A percentile compares a stretch with the other conserved stretches of the same genome.
phyloP scores from a whole-genome alignment of 23 red algal genomes.

The Gracilaria gracilis region DNA sequence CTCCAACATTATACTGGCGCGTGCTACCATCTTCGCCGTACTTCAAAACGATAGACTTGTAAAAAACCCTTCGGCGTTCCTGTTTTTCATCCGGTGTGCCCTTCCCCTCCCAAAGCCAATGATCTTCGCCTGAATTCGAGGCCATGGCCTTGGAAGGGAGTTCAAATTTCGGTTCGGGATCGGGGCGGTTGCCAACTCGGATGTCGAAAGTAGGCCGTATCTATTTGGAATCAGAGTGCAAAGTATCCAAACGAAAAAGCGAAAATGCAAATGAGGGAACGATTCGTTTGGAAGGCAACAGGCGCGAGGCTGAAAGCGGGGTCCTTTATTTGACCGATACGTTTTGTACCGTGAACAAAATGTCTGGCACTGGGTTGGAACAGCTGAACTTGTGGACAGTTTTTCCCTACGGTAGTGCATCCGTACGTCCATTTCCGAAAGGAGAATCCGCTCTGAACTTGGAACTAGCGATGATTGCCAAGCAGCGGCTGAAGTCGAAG shows the following conservation, averaged over 20 bases:
- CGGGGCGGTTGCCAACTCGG: too few species aligned
- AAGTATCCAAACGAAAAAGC: background rate
- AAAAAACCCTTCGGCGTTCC: background rate
- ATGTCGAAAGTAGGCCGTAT: background rate
- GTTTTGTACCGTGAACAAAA: background rate
- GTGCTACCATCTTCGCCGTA: background rate
- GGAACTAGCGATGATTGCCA: too few species aligned
- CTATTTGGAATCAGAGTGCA: background rate
- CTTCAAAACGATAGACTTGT: background rate
- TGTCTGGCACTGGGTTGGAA: background rate
- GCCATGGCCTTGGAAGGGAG: background rate
- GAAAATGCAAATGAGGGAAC: background rate
- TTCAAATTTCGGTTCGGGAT: background rate
- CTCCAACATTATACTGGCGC: constrained; percentile 55
- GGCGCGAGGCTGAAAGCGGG: too few species aligned
- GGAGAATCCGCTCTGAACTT: too few species aligned
- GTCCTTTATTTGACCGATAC: background rate
- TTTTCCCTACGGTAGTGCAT: background rate
- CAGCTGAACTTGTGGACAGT: background rate
- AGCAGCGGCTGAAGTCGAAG: too few species aligned
- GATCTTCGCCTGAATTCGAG: background rate
- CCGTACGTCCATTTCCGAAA: too few species aligned
- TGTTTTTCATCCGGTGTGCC: constrained; percentile 10
- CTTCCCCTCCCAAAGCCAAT: constrained; percentile 14
- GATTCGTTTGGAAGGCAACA: background rate